phyloP scores from a whole-genome alignment of 1,139 yeast species.

The Magnusiomyces clavatus region DNA sequence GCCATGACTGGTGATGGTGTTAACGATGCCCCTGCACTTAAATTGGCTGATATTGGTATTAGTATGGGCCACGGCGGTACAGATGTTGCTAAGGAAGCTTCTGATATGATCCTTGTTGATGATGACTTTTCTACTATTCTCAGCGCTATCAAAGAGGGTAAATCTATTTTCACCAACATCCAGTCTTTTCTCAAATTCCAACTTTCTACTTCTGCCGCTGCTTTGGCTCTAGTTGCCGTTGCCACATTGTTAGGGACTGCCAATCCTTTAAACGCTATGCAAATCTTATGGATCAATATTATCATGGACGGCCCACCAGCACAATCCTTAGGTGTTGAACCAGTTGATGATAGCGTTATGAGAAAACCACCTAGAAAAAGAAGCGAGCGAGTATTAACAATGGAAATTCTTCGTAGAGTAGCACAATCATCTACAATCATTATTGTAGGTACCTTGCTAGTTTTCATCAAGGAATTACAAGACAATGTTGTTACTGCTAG shows the following conservation, averaged over 20 bases:
- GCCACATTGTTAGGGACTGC: slow-evolving; percentile 83
- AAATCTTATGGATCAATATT: slow-evolving; percentile 93
- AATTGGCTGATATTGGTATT: slow-evolving; percentile 94
- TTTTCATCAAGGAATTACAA: slow-evolving; percentile 72
- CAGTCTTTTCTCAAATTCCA: slow-evolving; percentile 93
- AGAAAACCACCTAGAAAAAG: slow-evolving; percentile 86
- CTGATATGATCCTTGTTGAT: slow-evolving; percentile 95
- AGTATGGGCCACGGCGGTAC: slow-evolving; percentile 97
- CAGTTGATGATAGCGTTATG: slow-evolving; percentile 94
- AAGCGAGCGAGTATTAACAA: slow-evolving; percentile 71
- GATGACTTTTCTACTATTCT: slow-evolving; percentile 92
- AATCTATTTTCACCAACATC: slow-evolving; percentile 89
- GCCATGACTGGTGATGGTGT: slow-evolving; percentile 99
- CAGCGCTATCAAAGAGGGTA: slow-evolving; percentile 92
- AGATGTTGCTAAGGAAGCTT: slow-evolving; percentile 97
- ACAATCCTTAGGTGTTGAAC: slow-evolving; percentile 93
- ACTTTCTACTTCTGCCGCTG: slow-evolving; percentile 91
- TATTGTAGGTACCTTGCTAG: slow-evolving; percentile 69
- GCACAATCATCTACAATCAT: slow-evolving; percentile 68
- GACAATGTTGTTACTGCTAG: slow-evolving; percentile 79
- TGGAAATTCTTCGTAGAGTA: slow-evolving; percentile 59
- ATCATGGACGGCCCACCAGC: slow-evolving; percentile 99
- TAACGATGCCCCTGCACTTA: slow-evolving; percentile 97
- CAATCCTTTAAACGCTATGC: slow-evolving; percentile 98
- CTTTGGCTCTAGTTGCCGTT: slow-evolving; percentile 78